Base-by-base conservation (phyloP, 2,329 filamentous ascomycete genomes). In the Grosmannia serpens region DNA sequence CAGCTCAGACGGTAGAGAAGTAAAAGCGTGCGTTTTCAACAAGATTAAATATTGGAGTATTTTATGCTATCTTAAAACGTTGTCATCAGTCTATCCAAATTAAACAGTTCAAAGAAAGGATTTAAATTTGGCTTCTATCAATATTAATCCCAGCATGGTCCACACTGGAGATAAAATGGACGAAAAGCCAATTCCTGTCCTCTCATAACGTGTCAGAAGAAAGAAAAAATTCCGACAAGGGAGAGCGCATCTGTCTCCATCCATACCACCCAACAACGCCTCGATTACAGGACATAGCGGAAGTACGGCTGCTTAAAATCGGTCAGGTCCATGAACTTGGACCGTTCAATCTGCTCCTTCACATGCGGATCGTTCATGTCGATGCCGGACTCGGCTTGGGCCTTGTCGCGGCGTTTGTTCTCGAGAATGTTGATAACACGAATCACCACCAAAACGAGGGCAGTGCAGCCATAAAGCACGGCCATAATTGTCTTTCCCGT, bases 221-320 rank as follows among this genome's bases (percentile, higher is more conserved):
- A 44, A 44, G 41, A 44, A n/a, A 20, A 20, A 20, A 9, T n/a
- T 44, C 20, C 8, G 41, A 44, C 20, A 20, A 44, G 41, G 41
- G 35, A 15, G 35, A 38, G 41, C 41, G 41, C 41, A 44, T 44
- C 41, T 22, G 41, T 10, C 41, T 15, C 41, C 8, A n/a, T n/a
- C 41, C 41, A 44, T 20, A 20, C 41, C 41, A 44, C 17, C 13
- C 41, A 44, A n/a, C 41, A 17, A 44, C 35, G 10, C 6, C 8
- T 20, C 31, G 4, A 13, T 46, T 55, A 59, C 58, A 56, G 22
- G 17, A 58, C 10, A 27, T 61, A 61, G n/a, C 59, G 56, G 53
- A 61, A 61, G 46, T 47, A 31, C 17, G 50, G 41, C 53, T 61
- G 59, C 53, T 61, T 35, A n/a, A n/a, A 58, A 17, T 61, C 59